These are phyloP conservation scores for Collybia sordida DNA, from an alignment of 768 basidiomycete species.

Conservation along the genomic window DNA sequence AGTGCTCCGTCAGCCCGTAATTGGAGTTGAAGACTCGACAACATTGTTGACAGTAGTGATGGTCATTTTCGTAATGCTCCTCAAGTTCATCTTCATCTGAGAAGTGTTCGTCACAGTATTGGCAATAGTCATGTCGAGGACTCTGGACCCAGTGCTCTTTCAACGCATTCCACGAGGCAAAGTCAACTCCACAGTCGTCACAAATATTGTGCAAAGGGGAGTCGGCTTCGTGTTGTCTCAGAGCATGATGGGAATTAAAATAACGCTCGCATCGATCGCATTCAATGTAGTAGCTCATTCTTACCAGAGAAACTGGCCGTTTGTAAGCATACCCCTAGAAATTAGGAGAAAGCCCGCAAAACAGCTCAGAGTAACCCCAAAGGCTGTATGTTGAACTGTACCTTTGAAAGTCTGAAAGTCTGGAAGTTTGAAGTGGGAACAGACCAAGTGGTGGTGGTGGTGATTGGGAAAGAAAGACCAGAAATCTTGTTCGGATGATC, in stretches of 20 bases:
- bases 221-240: constrained; percentile 32
- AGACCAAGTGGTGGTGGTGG: too few species aligned
- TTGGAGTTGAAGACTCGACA: constrained; percentile 38
- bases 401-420: too few species aligned
- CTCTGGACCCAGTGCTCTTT: constrained; percentile 55
- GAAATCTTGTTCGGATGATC: too few species aligned
- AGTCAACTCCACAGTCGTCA: constrained; percentile 44
- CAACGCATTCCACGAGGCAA: constrained; percentile 33
- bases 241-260: constrained; percentile 28
- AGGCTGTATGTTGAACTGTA: too few species aligned
- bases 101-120: constrained; percentile 47
- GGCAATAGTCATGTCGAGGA: constrained; percentile 50
- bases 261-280: constrained; percentile 38
- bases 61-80: constrained; percentile 37
- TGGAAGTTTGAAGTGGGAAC: too few species aligned
- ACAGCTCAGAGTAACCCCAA: too few species aligned
- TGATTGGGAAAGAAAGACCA: too few species aligned
- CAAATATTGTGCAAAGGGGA: constrained; percentile 46
- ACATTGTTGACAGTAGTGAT: constrained; percentile 45
- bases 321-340: too few species aligned
- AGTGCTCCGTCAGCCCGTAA: constrained; percentile 45
- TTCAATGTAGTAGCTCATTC: constrained; percentile 4
- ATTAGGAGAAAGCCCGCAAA: too few species aligned
- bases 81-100: constrained; percentile 26
- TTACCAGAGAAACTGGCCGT: too few species aligned